phyloP scores from a whole-genome alignment of 331 rosid genomes.

The Dryas integrifolia region DNA sequence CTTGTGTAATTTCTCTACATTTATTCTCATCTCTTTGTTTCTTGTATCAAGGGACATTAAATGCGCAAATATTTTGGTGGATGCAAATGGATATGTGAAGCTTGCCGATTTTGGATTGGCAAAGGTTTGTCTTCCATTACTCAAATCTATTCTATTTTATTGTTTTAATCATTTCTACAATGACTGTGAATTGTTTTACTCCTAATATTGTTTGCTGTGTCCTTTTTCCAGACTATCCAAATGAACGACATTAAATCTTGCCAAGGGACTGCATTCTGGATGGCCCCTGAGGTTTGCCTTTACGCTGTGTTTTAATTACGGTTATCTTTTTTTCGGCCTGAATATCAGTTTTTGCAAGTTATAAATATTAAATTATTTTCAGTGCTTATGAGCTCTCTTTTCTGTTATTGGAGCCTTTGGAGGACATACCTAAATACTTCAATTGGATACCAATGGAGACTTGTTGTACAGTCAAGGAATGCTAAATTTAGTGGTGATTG shows the following conservation, averaged over 20 bases:
- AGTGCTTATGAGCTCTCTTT: constrained; percentile 10
- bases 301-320: constrained; percentile 19
- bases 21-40: constrained; percentile 9
- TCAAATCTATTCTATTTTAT: background rate
- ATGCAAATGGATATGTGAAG: constrained; percentile 89
- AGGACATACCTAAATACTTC: background rate
- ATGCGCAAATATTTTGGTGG: constrained; percentile 93
- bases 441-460: background rate
- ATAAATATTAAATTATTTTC: constrained; percentile 2
- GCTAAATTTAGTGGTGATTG: background rate
- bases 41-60: constrained; percentile 70
- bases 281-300: constrained; percentile 86
- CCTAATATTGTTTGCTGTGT: constrained; percentile 15
- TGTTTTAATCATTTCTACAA: constrained; percentile 14
- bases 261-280: constrained; percentile 84
- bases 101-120: constrained; percentile 99
- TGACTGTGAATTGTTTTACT: constrained; percentile 15
- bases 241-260: constrained; percentile 68
- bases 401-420: background rate
- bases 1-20: background rate
- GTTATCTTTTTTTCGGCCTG: background rate
- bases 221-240: constrained; percentile 61
- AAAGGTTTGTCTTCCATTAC: constrained; percentile 53
- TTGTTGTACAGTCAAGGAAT: background rate
- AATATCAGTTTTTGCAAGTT: background rate